phyloP scores from a whole-genome alignment of 345 rosid species.

The Barbarea vulgaris region DNA sequence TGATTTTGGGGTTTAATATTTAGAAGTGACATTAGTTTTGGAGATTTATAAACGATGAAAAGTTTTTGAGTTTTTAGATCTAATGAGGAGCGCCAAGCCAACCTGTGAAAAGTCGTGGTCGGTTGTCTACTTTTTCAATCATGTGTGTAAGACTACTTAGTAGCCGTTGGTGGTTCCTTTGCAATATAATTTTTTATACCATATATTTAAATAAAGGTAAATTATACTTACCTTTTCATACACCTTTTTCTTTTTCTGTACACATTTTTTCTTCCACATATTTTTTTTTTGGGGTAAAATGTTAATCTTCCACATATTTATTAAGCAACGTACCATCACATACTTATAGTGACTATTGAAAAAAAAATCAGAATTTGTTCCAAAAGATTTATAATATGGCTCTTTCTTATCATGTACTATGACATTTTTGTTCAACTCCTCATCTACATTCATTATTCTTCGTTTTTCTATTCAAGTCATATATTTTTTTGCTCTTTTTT shows the following conservation, averaged over 20 bases:
- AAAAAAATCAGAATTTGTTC: not conserved
- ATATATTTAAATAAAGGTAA: not conserved
- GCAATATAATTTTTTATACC: not conserved
- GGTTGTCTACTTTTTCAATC: conserved; percentile 28
- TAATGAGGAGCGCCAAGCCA: conserved; percentile 29
- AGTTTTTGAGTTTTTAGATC: conserved; percentile 2
- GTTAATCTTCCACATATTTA: not conserved
- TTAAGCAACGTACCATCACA: not conserved
- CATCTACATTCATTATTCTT: no score
- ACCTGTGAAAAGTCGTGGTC: conserved; percentile 39
- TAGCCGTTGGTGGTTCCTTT: conserved; percentile 34
- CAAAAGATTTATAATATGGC: not conserved
- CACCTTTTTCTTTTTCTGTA: not conserved
- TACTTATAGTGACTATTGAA: not conserved
- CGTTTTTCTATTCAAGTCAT: no score
- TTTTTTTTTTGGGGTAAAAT: no score
- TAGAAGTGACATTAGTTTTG: not conserved
- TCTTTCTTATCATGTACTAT: no score
- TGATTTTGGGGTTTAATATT: not conserved
- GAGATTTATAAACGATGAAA: conserved; percentile 12
- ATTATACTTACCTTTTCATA: not conserved
- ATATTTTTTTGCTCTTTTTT: no score
- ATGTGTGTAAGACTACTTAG: not conserved
- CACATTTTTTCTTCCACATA: not conserved
- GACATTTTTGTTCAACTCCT: no score